A percentile compares a stretch with the other conserved stretches of the same genome.
phyloP scores from a whole-genome alignment of 225 moss, liverwort and hornwort genomes.

The Marchantia polymorpha region DNA sequence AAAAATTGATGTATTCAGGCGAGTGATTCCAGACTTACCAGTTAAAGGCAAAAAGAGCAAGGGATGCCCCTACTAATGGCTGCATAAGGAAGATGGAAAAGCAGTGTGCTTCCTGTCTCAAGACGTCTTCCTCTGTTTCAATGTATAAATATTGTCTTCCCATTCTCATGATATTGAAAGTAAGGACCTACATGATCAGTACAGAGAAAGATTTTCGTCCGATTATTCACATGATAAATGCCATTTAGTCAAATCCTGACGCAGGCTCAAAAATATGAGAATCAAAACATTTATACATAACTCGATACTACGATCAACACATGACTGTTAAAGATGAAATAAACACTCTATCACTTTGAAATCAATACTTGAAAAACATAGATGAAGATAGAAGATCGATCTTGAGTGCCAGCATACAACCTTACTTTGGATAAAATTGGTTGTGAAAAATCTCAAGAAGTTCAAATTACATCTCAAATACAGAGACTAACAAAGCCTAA shows the following conservation, averaged over 20 bases:
- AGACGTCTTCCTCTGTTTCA: conserved; percentile 54
- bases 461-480: too few relatives aligned
- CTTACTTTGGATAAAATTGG: neutral
- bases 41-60: conserved; percentile 85
- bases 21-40: conserved; percentile 48
- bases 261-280: neutral
- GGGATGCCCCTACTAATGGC: conserved; percentile 82
- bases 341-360: neutral
- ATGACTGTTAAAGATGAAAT: neutral
- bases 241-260: neutral
- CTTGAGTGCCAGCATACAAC: neutral
- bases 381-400: neutral
- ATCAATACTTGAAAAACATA: too few relatives aligned
- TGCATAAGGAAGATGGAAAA: conserved; percentile 99
- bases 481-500: neutral
- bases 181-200: conserved; percentile 58
- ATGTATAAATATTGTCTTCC: conserved; percentile 39
- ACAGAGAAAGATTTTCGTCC: neutral
- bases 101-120: conserved; percentile 63
- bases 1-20: too few relatives aligned
- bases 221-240: neutral
- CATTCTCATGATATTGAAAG: conserved; percentile 77
- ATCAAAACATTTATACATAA: neutral
- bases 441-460: neutral
- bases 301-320: neutral